Conservation (phyloP, 1,284 basidiomycete species). For the Melampsora americana region DNA sequence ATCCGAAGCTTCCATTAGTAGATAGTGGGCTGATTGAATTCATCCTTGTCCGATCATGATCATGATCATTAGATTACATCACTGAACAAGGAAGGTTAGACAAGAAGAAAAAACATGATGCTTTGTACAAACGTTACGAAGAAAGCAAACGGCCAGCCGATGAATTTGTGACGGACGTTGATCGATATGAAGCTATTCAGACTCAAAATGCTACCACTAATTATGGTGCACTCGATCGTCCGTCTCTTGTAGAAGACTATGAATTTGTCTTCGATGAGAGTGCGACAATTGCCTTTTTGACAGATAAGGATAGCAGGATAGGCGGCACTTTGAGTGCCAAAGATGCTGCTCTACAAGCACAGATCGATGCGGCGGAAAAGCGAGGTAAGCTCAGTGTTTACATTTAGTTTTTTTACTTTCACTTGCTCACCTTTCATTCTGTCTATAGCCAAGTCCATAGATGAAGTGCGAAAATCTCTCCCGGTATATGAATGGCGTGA, state of each 20-base stretch:
- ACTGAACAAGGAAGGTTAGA: conserved; percentile 99
- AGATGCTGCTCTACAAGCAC: conserved; percentile 76
- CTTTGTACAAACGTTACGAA: conserved; percentile 88
- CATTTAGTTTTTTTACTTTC: not conserved
- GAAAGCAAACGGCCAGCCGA: conserved; percentile 73
- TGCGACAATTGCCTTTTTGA: conserved; percentile 87
- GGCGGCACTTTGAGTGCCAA: conserved; percentile 69
- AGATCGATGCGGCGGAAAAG: conserved; percentile 87
- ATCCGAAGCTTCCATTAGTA: not conserved
- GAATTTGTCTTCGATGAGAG: conserved; percentile 98
- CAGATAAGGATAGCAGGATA: conserved; percentile 62
- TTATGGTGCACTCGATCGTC: conserved; percentile 84
- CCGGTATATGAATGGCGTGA: conserved; percentile 85
- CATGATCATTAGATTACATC: conserved; percentile 74
- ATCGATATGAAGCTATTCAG: conserved; percentile 83
- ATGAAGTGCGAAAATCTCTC: conserved; percentile 82
- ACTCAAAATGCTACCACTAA: conserved; percentile 82
- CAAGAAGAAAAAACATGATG: conserved; percentile 90
- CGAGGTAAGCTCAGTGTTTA: conserved; percentile 63
- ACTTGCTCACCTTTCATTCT: not conserved
- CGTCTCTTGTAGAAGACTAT: conserved; percentile 72
- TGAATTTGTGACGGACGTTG: conserved; percentile 90
- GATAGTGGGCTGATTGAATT: not conserved
- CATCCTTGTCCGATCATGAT: not conserved
- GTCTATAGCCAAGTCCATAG: conserved; percentile 72